Base-by-base conservation (phyloP, 306 rosid species). In the Canavalia ensiformis region DNA sequence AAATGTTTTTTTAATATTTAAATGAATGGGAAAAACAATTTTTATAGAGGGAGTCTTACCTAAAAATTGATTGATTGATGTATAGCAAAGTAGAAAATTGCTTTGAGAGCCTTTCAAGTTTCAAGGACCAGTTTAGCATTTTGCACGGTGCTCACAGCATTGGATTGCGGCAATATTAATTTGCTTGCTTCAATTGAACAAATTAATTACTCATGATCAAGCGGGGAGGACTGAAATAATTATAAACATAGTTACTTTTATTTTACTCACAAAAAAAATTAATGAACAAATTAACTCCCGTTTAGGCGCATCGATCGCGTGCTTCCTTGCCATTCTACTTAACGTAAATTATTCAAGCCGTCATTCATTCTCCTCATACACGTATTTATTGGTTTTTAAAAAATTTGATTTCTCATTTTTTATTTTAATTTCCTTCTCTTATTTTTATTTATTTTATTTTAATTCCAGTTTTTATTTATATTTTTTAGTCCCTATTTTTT, bases 301-400 rank as follows among this genome's bases (percentile, higher is more conserved):
- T 47, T 39, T 5, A 8, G 41, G 42, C 0, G 25, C 6, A 6
- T 39, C 25, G 35, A 12, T 39, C 0, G n/a, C 33, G 35, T 10
- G 42, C n/a, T 63, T 64, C 41, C 49, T 57, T 50, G 74, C 37
- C 13, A 41, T 50, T 29, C n/a, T 25, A 64, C 65, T 51, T 62
- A 64, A 25, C 10, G 1, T 18, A 34, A 18, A 33, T 62, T 1
- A 31, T 76, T 1, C 9, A 45, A 7, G 31, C n/a, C 4, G 18
- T 34, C 72, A 31, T 7, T 60, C 44, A 34, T 35, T 49, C 30
- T 76, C 33, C 35, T 50, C 41, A 37, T 62, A 37, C 45, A 34
- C 42, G 25, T 46, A 46, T 46, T 55, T 79, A 39, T 55, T 66
- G 42, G 42, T 54, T 64, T 35, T 63, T 13, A 35, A 45, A 18